These are phyloP conservation scores for Aspergillus persii DNA, from an alignment of 2,329 filamentous ascomycete species.

Conservation along the genomic window DNA sequence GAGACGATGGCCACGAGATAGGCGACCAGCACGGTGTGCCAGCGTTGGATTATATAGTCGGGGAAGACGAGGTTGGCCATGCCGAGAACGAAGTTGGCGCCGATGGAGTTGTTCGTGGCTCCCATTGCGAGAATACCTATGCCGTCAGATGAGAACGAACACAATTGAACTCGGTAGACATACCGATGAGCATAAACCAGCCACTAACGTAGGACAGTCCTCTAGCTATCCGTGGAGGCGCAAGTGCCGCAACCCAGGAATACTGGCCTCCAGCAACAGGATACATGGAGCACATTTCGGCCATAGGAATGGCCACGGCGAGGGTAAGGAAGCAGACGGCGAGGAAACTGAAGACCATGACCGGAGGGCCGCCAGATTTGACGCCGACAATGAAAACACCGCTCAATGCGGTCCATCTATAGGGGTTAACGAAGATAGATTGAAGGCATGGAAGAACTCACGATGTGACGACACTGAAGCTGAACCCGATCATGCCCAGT, in stretches of 20 bases:
- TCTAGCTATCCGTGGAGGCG: constrained; percentile 47
- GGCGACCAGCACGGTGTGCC: constrained; percentile 56
- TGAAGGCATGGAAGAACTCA: constrained; percentile 7
- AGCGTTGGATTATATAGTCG: constrained; percentile 52
- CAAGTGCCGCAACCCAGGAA: constrained; percentile 57
- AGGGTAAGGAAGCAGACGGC: constrained; percentile 52
- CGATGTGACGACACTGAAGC: constrained; percentile 58
- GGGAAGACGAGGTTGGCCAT: constrained; percentile 54
- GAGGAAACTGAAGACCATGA: constrained; percentile 60
- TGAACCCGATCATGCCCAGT: constrained; percentile 59
- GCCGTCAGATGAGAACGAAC: background rate
- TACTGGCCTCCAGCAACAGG: constrained; percentile 59
- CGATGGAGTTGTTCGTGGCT: constrained; percentile 55
- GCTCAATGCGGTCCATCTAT: constrained; percentile 55
- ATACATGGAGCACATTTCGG: constrained; percentile 58
- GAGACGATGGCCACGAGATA: constrained; percentile 50
- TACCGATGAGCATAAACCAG: constrained; percentile 52
- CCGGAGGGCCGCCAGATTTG: constrained; percentile 55
- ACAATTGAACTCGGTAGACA: background rate
- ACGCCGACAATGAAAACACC: constrained; percentile 58
- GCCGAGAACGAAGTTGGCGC: constrained; percentile 56
- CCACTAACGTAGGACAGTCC: constrained; percentile 47
- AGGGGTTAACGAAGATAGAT: background rate
- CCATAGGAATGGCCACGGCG: constrained; percentile 57
- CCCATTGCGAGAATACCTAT: constrained; percentile 54